phyloP scores from a whole-genome alignment of 495 filamentous ascomycete species.

The Cudoniella acicularis region DNA sequence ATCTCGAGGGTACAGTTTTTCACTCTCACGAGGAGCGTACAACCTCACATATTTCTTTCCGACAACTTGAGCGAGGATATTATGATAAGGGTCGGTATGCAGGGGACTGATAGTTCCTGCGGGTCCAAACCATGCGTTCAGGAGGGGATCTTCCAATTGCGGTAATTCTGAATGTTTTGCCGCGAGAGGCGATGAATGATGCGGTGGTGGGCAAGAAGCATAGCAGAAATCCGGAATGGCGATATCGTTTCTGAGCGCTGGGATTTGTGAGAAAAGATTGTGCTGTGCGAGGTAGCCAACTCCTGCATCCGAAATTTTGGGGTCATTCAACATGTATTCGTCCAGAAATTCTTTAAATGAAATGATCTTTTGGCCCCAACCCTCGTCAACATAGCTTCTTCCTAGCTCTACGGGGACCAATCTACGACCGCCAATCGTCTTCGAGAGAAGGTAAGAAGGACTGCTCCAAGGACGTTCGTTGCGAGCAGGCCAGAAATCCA shows the following conservation, averaged over 20 bases:
- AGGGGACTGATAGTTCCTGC: conserved; percentile 83
- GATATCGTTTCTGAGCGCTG: conserved; percentile 72
- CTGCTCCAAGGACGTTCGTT: conserved; percentile 64
- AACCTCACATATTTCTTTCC: conserved; percentile 87
- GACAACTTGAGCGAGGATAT: conserved; percentile 86
- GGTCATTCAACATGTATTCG: conserved; percentile 44
- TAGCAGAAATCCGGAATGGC: conserved; percentile 82
- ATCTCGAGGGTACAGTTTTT: conserved; percentile 61
- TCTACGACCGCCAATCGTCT: conserved; percentile 71
- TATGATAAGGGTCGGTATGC: conserved; percentile 93
- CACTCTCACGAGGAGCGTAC: conserved; percentile 64
- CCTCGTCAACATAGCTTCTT: conserved; percentile 77
- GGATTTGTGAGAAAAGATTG: conserved; percentile 79
- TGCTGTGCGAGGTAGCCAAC: conserved; percentile 82
- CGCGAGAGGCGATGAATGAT: conserved; percentile 46
- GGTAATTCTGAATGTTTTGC: conserved; percentile 20
- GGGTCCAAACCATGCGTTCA: conserved; percentile 96
- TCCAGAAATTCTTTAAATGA: conserved; percentile 69
- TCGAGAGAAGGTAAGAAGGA: conserved; percentile 68
- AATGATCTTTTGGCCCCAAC: conserved; percentile 83
- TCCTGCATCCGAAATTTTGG: neutral
- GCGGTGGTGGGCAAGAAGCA: conserved; percentile 51
- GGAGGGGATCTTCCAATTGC: conserved; percentile 43
- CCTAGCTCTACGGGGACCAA: conserved; percentile 91
- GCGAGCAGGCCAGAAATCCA: conserved; percentile 78